phyloP scores from a whole-genome alignment of 805 yeast species.

The Saccharomycopsis guyanensis region DNA sequence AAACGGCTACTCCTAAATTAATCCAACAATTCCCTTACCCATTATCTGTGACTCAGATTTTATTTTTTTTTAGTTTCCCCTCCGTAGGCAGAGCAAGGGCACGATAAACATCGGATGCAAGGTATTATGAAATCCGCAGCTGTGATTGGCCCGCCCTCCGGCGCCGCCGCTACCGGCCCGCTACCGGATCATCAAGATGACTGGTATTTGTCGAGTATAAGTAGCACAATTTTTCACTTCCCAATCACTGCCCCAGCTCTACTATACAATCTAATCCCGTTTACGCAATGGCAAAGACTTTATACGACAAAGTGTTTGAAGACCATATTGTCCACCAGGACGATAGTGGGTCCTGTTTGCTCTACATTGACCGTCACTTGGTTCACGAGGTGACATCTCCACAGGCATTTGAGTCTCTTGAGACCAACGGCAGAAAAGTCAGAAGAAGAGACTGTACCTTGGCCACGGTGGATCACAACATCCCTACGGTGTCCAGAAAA shows the following conservation, averaged over 20 bases:
- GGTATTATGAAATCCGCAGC: background rate
- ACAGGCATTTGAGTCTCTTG: constrained; percentile 95
- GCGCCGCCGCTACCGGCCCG: background rate
- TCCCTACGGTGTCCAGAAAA: constrained; percentile 87
- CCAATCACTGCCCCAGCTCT: background rate
- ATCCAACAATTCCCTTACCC: too few relatives aligned
- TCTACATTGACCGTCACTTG: constrained; percentile 93
- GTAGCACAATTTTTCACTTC: background rate
- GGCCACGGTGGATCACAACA: constrained; percentile 95
- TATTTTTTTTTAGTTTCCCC: too few relatives aligned
- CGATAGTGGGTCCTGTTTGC: constrained; percentile 75
- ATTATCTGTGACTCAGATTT: too few relatives aligned
- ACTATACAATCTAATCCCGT: background rate
- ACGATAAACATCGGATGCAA: too few relatives aligned
- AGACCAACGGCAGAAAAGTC: constrained; percentile 78
- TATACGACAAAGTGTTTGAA: constrained; percentile 93
- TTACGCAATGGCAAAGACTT: constrained; percentile 49
- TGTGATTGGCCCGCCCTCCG: background rate
- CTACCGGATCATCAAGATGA: constrained; percentile 2
- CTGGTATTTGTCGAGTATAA: background rate
- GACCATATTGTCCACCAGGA: constrained; percentile 91
- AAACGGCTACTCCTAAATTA: too few relatives aligned
- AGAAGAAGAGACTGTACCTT: constrained; percentile 90
- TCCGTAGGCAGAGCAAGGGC: too few relatives aligned
- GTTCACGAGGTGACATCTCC: constrained; percentile 99